Conservation (phyloP, 1,284 basidiomycete species). For the Naganishia albida region DNA sequence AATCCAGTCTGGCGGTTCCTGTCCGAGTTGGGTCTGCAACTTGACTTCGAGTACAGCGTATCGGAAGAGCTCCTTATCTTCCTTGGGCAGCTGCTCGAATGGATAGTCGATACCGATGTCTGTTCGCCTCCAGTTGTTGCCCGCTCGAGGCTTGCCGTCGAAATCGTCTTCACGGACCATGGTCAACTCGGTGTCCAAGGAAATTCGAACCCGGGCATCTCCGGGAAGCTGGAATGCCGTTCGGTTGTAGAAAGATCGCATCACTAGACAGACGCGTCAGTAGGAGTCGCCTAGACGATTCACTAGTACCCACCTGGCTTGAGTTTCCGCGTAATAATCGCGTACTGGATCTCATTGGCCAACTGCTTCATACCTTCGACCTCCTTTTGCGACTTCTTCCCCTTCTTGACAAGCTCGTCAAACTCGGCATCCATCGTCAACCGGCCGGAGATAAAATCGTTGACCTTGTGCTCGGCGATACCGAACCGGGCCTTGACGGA, state of each 20-base stretch:
- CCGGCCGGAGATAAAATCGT: slow-evolving; percentile 84
- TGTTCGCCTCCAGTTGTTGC: slow-evolving; percentile 88
- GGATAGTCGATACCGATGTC: slow-evolving; percentile 93
- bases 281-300: slow-evolving; percentile 5
- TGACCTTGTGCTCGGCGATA: slow-evolving; percentile 92
- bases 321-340: slow-evolving; percentile 79
- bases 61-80: slow-evolving; percentile 92
- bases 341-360: slow-evolving; percentile 94
- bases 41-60: slow-evolving; percentile 94
- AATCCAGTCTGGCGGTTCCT: slow-evolving; percentile 96
- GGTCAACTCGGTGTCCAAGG: slow-evolving; percentile 93
- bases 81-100: slow-evolving; percentile 72
- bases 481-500: slow-evolving; percentile 98
- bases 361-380: slow-evolving; percentile 95
- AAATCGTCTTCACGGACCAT: slow-evolving; percentile 96
- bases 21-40: slow-evolving; percentile 92
- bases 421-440: slow-evolving; percentile 95
- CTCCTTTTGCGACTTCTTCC: slow-evolving; percentile 92
- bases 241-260: slow-evolving; percentile 99
- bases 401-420: slow-evolving; percentile 81
- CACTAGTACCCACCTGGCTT: slow-evolving; percentile 65
- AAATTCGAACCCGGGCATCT: slow-evolving; percentile 95
- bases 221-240: slow-evolving; percentile 99
- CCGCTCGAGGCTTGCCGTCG: slow-evolving; percentile 76
- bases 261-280: slow-evolving; percentile 59